A percentile compares a stretch with the other conserved stretches of the same genome.
phyloP scores from a whole-genome alignment of 2,329 filamentous ascomycete genomes.

The Grosmannia huntii region DNA sequence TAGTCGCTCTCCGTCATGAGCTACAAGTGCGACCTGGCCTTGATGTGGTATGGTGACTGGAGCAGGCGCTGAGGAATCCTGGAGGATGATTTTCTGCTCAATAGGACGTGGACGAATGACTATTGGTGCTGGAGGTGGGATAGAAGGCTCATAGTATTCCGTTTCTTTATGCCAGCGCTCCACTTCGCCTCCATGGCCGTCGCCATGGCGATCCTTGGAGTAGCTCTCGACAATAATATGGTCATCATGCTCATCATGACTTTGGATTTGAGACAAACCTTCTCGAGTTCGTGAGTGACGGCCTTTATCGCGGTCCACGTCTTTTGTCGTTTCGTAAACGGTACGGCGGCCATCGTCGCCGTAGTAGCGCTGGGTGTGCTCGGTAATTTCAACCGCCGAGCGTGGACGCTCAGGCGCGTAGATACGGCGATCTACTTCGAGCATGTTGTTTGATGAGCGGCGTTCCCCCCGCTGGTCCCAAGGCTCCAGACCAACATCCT shows the following conservation, averaged over 20 bases:
- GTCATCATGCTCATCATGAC: constrained; percentile 29
- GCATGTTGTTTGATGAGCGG: constrained; percentile 23
- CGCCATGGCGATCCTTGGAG: constrained; percentile 35
- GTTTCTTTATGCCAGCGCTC: constrained; percentile 50
- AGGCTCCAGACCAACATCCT: constrained; percentile 20
- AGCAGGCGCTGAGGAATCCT: constrained; percentile 40
- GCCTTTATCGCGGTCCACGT: constrained; percentile 20
- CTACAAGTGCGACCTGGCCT: constrained; percentile 13
- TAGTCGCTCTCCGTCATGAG: constrained; percentile 13
- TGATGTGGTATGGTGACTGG: constrained; percentile 32
- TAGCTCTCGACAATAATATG: constrained; percentile 39
- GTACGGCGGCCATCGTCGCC: constrained; percentile 21
- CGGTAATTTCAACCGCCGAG: constrained; percentile 32
- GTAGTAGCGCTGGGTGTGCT: constrained; percentile 14
- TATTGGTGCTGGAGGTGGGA: constrained; percentile 32
- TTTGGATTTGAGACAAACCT: too few relatives aligned
- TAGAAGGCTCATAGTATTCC: constrained; percentile 44
- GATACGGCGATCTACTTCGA: constrained; percentile 29
- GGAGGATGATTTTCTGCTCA: constrained; percentile 48
- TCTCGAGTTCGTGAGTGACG: constrained; percentile 22
- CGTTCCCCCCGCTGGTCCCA: constrained; percentile 15
- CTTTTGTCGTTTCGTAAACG: constrained; percentile 31
- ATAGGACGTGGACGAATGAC: constrained; percentile 42
- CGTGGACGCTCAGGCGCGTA: constrained; percentile 36
- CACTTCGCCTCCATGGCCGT: constrained; percentile 32